These are phyloP conservation scores for Chimonanthus salicifolius DNA, from an alignment of 164 flowering plant species.

Conservation along the genomic window DNA sequence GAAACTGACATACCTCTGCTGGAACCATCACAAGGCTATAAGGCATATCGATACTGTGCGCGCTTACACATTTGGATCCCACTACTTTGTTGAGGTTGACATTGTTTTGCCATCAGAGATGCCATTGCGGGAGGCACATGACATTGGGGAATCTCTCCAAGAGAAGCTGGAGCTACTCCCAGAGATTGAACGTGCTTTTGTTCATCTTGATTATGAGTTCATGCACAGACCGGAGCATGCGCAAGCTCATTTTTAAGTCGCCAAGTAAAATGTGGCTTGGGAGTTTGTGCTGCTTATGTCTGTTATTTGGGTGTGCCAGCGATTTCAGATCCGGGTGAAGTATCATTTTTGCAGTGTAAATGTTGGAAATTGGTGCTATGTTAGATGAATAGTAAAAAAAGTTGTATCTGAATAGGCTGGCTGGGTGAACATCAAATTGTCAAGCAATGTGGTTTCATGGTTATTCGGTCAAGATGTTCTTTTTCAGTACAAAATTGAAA, in stretches of 20 bases:
- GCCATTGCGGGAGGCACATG: constrained; percentile 87
- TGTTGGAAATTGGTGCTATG: too few relatives aligned
- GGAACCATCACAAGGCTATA: constrained; percentile 89
- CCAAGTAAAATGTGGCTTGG: not conserved
- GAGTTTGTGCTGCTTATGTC: not conserved
- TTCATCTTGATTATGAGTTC: constrained; percentile 86
- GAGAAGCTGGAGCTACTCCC: constrained; percentile 83
- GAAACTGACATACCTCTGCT: constrained; percentile 84
- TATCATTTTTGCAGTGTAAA: too few relatives aligned
- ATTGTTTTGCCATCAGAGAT: constrained; percentile 77
- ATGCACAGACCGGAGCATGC: constrained; percentile 90
- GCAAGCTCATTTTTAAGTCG: constrained; percentile 33
- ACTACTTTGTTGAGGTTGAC: constrained; percentile 98
- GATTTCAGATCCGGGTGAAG: too few relatives aligned
- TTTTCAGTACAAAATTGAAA: too few relatives aligned
- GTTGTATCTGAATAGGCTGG: too few relatives aligned
- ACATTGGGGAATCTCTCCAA: constrained; percentile 83
- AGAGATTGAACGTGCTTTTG: constrained; percentile 92
- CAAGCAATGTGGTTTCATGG: too few relatives aligned
- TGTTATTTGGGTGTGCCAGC: too few relatives aligned
- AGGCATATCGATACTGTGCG: constrained; percentile 77
- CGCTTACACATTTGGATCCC: constrained; percentile 96
- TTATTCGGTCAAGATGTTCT: too few relatives aligned
- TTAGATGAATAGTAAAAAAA: too few relatives aligned
- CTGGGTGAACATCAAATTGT: too few relatives aligned